Conservation (phyloP, 805 yeast genomes). For the Cyberlindnera euphorbiiphila region DNA sequence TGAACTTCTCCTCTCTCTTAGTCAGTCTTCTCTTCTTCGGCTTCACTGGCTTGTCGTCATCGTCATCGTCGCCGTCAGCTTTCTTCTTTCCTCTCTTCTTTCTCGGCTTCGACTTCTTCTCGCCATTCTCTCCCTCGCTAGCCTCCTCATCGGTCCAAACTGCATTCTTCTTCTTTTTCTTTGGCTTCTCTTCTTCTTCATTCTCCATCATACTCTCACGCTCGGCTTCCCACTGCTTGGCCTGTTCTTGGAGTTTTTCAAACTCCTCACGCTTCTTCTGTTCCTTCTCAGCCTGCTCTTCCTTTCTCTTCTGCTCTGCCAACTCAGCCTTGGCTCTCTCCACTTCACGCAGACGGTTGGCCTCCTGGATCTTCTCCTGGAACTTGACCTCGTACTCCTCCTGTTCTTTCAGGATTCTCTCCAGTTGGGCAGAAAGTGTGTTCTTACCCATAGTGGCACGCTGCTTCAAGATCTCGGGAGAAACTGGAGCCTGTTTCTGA, state of each 20-base stretch:
- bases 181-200: slow-evolving; percentile 35
- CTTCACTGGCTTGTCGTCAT: slow-evolving; percentile 25
- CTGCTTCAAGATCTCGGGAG: slow-evolving; percentile 73
- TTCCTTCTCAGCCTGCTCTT: slow-evolving; percentile 48
- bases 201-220: slow-evolving; percentile 37
- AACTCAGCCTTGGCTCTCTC: slow-evolving; percentile 45
- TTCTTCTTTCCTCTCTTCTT: slow-evolving; percentile 24
- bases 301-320: slow-evolving; percentile 42
- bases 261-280: slow-evolving; percentile 39
- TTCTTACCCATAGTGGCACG: slow-evolving; percentile 83
- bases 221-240: slow-evolving; percentile 53
- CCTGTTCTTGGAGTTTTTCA: slow-evolving; percentile 50
- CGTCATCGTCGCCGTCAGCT: slow-evolving; percentile 27
- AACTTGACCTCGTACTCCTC: slow-evolving; percentile 56
- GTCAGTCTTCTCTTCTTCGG: slow-evolving; percentile 16
- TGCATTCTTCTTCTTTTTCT: slow-evolving; percentile 36
- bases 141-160: slow-evolving; percentile 46
- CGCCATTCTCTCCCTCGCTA: slow-evolving; percentile 27
- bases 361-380: slow-evolving; percentile 64
- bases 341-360: slow-evolving; percentile 50
- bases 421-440: slow-evolving; percentile 69
- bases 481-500: slow-evolving; percentile 63
- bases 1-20: slow-evolving; percentile 27
- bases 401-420: slow-evolving; percentile 68
- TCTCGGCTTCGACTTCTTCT: slow-evolving; percentile 21